Base-by-base conservation (phyloP, 371 early-diverging fungal species). In the Mortierella sp. region DNA sequence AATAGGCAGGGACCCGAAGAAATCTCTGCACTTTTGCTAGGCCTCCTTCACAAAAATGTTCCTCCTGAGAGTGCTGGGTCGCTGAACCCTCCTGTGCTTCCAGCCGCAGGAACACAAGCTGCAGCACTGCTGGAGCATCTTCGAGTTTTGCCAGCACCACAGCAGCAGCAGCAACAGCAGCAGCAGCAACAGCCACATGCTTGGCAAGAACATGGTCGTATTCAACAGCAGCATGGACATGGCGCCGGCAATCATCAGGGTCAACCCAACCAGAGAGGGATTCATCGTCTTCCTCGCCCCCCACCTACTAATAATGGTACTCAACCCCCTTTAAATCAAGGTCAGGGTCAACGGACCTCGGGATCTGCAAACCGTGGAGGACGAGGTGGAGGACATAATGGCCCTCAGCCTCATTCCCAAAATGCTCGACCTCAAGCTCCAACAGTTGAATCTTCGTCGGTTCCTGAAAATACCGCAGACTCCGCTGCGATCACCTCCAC, bases 271-370 rank as follows among this genome's bases (percentile, higher is more conserved):
- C 70, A 64, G 40, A 61, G 68, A 26, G 76, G 76, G 2, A 62
- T 65, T 22, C 72, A 77, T 40, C 72, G 77, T 19, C 61, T 72
- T 15, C 77, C 77, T 56, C 72, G 72, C 17, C 72, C 77, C 17
- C 77, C 77, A 31, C 63, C 58, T 1, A 29, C 61, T 28, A 45
- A 57, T 32, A 56, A 26, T 23, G 66, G 59, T 35, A 49, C 35
- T 3, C 66, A 79, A 31, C 43, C 32, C 28, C 28, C 29, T 29
- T 17, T 23, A 6, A 54, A 70, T 42, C 57, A 45, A 28, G 58
- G 47, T 26, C 40, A 31, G 10, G 64, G 35, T 23, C 53, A 37
- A 59, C 61, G 66, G 2, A 51, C 61, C 15, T 28, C 40, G 45
- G 68, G 73, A 49, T 35, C 47, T 55, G 55, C 63, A 23, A 23